phyloP scores from a whole-genome alignment of 1,139 yeast genomes.

The Pichia sp. region DNA sequence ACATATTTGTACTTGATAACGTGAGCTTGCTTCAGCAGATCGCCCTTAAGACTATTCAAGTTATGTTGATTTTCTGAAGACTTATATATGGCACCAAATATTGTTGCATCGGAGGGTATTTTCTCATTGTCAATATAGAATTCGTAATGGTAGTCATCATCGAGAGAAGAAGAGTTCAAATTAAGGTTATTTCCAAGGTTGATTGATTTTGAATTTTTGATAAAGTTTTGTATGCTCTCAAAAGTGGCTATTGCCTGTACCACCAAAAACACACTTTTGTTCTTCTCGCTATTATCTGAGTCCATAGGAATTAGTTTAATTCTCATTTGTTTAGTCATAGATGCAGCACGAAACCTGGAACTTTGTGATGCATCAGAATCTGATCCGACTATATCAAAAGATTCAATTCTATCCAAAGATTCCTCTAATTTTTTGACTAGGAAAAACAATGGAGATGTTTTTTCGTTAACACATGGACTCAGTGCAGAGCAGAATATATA shows the following conservation, averaged over 20 bases:
- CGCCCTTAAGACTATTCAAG: neutral
- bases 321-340: conserved; percentile 70
- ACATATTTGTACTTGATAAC: conserved; percentile 49
- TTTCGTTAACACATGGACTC: conserved; percentile 26
- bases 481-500: conserved; percentile 38
- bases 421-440: conserved; percentile 64
- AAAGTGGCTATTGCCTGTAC: conserved; percentile 92
- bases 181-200: conserved; percentile 4
- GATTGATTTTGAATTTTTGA: conserved; percentile 33
- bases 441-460: conserved; percentile 36
- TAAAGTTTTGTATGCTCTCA: conserved; percentile 62
- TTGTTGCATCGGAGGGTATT: conserved; percentile 66
- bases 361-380: conserved; percentile 20
- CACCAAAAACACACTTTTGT: conserved; percentile 49
- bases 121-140: conserved; percentile 59
- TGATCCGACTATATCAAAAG: conserved; percentile 61
- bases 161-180: conserved; percentile 24
- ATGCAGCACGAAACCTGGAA: conserved; percentile 41
- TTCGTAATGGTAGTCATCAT: conserved; percentile 44
- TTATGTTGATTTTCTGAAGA: conserved; percentile 38
- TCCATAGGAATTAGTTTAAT: conserved; percentile 45
- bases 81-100: conserved; percentile 73
- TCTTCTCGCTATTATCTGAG: conserved; percentile 32
- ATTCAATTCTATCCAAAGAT: conserved; percentile 68
- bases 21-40: conserved; percentile 49